Percentiles rank a stretch among this genome's conserved stretches.
Conservation (phyloP, 805 yeast genomes). For the Phaffomyces thermotolerans region DNA sequence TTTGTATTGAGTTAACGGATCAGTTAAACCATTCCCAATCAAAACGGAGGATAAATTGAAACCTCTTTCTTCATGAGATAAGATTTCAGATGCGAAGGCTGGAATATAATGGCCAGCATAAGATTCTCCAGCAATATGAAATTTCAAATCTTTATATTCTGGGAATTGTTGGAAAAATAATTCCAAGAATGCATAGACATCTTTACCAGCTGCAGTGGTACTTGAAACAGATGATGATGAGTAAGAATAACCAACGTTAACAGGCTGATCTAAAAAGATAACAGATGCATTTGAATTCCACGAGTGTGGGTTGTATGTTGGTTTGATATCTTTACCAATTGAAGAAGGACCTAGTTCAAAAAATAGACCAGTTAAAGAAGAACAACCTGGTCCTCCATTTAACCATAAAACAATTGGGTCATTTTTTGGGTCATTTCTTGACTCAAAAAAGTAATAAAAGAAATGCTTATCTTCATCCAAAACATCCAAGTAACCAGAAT, state of each 20-base stretch:
- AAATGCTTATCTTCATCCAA: constrained; percentile 82
- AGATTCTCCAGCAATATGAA: constrained; percentile 91
- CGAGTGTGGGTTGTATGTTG: constrained; percentile 64
- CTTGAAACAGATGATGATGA: background rate
- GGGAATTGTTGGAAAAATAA: constrained; percentile 72
- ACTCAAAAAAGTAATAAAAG: constrained; percentile 79
- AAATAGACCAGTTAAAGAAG: constrained; percentile 79
- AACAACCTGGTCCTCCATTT: constrained; percentile 95
- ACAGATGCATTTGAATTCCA: constrained; percentile 86
- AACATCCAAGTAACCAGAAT: constrained; percentile 79
- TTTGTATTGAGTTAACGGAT: constrained; percentile 71
- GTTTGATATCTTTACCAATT: constrained; percentile 52
- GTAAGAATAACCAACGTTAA: constrained; percentile 70
- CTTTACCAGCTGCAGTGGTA: constrained; percentile 78
- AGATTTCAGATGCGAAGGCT: constrained; percentile 73
- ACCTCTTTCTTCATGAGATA: constrained; percentile 51
- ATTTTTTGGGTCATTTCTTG: constrained; percentile 77
- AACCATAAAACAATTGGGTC: constrained; percentile 87
- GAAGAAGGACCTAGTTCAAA: constrained; percentile 83
- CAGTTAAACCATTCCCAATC: constrained; percentile 90
- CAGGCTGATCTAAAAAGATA: constrained; percentile 84
- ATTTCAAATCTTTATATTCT: constrained; percentile 44
- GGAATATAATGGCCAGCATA: constrained; percentile 96
- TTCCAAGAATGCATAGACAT: constrained; percentile 72
- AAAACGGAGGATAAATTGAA: constrained; percentile 69